Conservation (phyloP, 2,329 filamentous ascomycete species). For the Arthrobotrys megalospora region DNA sequence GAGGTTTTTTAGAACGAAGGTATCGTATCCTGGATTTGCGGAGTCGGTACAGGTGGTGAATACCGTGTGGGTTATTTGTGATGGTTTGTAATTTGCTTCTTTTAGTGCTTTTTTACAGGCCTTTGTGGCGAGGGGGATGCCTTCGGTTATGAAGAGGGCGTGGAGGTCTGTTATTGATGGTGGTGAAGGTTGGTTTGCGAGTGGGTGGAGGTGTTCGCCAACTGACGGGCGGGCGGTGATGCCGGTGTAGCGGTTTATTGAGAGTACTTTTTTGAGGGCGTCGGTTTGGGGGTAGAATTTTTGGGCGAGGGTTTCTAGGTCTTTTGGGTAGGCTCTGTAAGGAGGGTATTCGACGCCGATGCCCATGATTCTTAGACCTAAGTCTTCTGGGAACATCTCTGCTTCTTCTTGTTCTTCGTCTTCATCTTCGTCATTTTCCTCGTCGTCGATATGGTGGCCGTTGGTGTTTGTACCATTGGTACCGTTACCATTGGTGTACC, state of each 20-base stretch:
- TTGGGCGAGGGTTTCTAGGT: slow-evolving; percentile 72
- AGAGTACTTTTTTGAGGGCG: slow-evolving; percentile 75
- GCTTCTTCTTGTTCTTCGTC: slow-evolving; percentile 44
- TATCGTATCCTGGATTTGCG: slow-evolving; percentile 79
- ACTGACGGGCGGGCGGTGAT: slow-evolving; percentile 77
- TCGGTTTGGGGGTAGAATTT: slow-evolving; percentile 75
- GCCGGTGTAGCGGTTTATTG: slow-evolving; percentile 77
- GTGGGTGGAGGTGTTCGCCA: slow-evolving; percentile 74
- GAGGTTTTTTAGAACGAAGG: slow-evolving; percentile 75
- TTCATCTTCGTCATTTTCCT: background rate
- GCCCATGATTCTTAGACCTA: slow-evolving; percentile 76
- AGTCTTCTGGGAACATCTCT: slow-evolving; percentile 67
- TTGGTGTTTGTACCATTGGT: slow-evolving; percentile 12
- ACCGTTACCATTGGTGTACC: slow-evolving; percentile 4
- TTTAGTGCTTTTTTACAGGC: slow-evolving; percentile 73
- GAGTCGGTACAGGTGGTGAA: slow-evolving; percentile 79
- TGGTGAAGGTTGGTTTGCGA: slow-evolving; percentile 72
- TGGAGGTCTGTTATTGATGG: slow-evolving; percentile 74
- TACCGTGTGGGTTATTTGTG: slow-evolving; percentile 77
- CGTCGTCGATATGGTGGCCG: slow-evolving; percentile 1
- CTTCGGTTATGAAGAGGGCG: slow-evolving; percentile 73
- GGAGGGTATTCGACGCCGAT: slow-evolving; percentile 76
- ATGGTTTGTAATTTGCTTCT: slow-evolving; percentile 71
- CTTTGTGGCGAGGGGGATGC: slow-evolving; percentile 73
- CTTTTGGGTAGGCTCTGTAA: slow-evolving; percentile 70